phyloP scores from a whole-genome alignment of 306 rosid species.

The Cucurbita moschata region DNA sequence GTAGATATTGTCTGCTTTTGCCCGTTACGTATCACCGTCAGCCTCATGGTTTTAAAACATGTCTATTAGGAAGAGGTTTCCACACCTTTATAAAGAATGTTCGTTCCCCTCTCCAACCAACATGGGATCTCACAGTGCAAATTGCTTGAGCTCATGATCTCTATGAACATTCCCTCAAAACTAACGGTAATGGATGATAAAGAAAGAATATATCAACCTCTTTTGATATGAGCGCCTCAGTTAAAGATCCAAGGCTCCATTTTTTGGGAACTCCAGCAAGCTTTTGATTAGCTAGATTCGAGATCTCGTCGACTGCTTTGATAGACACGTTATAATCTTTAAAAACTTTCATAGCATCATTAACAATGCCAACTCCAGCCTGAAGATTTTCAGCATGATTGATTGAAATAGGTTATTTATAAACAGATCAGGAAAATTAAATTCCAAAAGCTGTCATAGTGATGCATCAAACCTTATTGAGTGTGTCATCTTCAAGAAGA shows the following conservation, averaged over 20 bases:
- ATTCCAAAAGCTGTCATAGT: background rate
- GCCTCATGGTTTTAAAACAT: too few species aligned
- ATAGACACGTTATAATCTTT: constrained; percentile 55
- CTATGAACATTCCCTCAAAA: background rate
- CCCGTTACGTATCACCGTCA: too few species aligned
- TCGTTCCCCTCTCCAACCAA: too few species aligned
- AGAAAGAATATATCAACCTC: constrained; percentile 23
- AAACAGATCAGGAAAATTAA: background rate
- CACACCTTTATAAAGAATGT: too few species aligned
- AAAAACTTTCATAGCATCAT: constrained; percentile 58
- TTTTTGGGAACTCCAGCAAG: constrained; percentile 27
- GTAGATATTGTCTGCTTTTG: too few species aligned
- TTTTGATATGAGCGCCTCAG: constrained; percentile 51
- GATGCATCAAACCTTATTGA: constrained; percentile 46
- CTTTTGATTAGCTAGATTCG: constrained; percentile 56
- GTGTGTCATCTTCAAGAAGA: constrained; percentile 54
- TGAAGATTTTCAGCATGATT: constrained; percentile 9
- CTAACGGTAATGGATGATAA: background rate
- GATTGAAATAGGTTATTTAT: background rate
- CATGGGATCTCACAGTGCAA: background rate
- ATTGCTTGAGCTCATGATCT: background rate
- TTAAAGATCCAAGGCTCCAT: constrained; percentile 64
- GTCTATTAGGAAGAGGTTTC: too few species aligned
- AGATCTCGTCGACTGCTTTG: constrained; percentile 55
- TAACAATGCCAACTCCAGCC: constrained; percentile 72